Evolutionary conservation across 2,329 filamentous ascomycete species (phyloP), one percentile per base, ranked within the genome.

Genomic region (Ceratocystis eucalypticola): DNA sequence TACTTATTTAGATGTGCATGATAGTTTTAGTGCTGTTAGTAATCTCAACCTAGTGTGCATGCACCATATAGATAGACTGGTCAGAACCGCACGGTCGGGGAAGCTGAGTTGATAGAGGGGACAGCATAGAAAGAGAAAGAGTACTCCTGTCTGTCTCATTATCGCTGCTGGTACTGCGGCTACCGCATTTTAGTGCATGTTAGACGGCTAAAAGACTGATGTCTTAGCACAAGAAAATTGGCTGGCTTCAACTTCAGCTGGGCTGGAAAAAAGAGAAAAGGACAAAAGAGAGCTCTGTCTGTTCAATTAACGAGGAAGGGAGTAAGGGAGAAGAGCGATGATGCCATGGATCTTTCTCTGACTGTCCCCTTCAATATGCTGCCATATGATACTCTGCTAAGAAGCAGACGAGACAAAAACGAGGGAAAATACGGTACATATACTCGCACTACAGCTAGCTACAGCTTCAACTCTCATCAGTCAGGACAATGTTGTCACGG

Each of bases 401-500:
- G 5, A 41, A 15, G 10, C 20, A 22, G 48, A 25, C 48, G 20
- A 25, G 48, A 12, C 48, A n/a, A 25, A 25, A 12, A 28, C 22
- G 8, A 53, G 7, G 25, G 48, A 4, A 53, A 28, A 53, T 20
- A 53, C 8, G 48, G 15, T 25, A 53, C 48, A 28, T 25, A 28
- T 53, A 59, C 55, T 59, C 55, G 55, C 30, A 59, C 55, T 30
- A 37, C 55, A 59, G 55, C 22, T 20, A 33, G 33, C 55, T 30
- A 37, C 55, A 59, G 55, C 22, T 20, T 59, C 30, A 33, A 37
- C 6, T 37, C n/a, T 12, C 25, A 28, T 7, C 15, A 59, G 28
- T 7, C 33, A n/a, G 15, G n/a, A 15, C 28, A 59, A 30, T 17
- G 28, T 25, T 37, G 25, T 37, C 28, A 59, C 15, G 8, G 55